A percentile compares a stretch with the other conserved stretches of the same genome.
phyloP scores from a whole-genome alignment of 805 yeast species.

The Yamadazyma kitorensis region DNA sequence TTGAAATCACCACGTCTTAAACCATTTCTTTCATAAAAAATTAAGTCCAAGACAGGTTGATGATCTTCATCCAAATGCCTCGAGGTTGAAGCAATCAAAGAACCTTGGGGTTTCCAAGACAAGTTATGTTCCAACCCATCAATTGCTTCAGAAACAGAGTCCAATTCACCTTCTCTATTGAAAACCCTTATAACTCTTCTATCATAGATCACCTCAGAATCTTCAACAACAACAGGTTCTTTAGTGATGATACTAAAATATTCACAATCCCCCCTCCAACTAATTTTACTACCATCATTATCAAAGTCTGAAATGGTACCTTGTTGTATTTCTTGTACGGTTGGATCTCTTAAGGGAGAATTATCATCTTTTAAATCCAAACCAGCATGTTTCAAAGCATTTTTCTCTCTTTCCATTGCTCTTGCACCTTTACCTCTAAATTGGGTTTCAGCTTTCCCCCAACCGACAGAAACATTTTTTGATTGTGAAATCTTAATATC shows the following conservation, averaged over 20 bases:
- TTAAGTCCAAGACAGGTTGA: slow-evolving; percentile 48
- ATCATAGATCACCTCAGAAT: slow-evolving; percentile 32
- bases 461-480: slow-evolving; percentile 92
- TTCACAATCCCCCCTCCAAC: slow-evolving; percentile 97
- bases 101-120: slow-evolving; percentile 91
- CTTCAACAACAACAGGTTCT: slow-evolving; percentile 48
- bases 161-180: slow-evolving; percentile 71
- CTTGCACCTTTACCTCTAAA: slow-evolving; percentile 92
- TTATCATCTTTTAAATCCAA: slow-evolving; percentile 57
- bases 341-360: slow-evolving; percentile 74
- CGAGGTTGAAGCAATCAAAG: slow-evolving; percentile 79
- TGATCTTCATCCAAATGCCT: slow-evolving; percentile 59
- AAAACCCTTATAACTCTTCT: slow-evolving; percentile 84
- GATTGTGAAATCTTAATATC: slow-evolving; percentile 62
- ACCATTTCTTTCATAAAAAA: slow-evolving; percentile 92
- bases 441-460: slow-evolving; percentile 98
- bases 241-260: slow-evolving; percentile 66
- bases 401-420: slow-evolving; percentile 64
- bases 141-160: slow-evolving; percentile 85
- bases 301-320: slow-evolving; percentile 66
- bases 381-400: slow-evolving; percentile 62
- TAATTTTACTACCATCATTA: slow-evolving; percentile 43
- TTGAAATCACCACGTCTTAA: slow-evolving; percentile 84
- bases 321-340: slow-evolving; percentile 68
- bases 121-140: slow-evolving; percentile 72